Base-by-base conservation (phyloP, 2,329 filamentous ascomycete species). In the Leptodontidium sp. region DNA sequence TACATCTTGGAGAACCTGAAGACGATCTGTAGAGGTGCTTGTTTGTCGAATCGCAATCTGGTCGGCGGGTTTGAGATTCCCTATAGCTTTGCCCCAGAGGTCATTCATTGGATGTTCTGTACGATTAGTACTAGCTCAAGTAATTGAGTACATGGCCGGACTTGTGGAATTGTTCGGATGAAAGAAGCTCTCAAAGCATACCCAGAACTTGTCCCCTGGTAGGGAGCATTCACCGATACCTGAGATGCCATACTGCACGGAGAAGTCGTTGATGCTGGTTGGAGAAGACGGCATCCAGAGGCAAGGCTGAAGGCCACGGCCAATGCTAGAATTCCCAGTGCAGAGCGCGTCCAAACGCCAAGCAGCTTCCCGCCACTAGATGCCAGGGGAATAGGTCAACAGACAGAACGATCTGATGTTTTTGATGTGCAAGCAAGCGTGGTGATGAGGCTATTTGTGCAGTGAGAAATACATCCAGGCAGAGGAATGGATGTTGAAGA, bases 1-100 rank as follows among this genome's bases (percentile, higher is more conserved):
- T 15, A 63, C 61, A 15, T 63, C 61, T 38, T 50, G 61, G 11
- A 63, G 26, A n/a, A 63, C 53, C 32, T 38, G 32, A 11, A 58
- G 53, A n/a, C 35, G 53, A 40, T 58, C 32, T 58, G 53, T 58
- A 40, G 53, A 58, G 1, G 53, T 58, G 32, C 32, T 58, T 24
- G n/a, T 58, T 17, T 40, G 29, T 3, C 53, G 53, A 12, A 58
- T 58, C 5, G 53, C n/a, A 40, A 14, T 40, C n/a, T 58, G 53
- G n/a, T 58, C 32, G 21, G 17, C 32, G n/a, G 53, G 32, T 8
- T 58, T 40, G 32, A 58, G 53, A n/a, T 2, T 40, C 29, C 38
- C 17, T 4, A 58, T 32, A 11, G 53, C 53, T 38, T 21, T 38
- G 17, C 53, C 32, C 53, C 53, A 58, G 7, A 58, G n/a, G 32